These are phyloP conservation scores for Daldinia sp. DNA, from an alignment of 2,329 filamentous ascomycete genomes.

Conservation along the genomic window DNA sequence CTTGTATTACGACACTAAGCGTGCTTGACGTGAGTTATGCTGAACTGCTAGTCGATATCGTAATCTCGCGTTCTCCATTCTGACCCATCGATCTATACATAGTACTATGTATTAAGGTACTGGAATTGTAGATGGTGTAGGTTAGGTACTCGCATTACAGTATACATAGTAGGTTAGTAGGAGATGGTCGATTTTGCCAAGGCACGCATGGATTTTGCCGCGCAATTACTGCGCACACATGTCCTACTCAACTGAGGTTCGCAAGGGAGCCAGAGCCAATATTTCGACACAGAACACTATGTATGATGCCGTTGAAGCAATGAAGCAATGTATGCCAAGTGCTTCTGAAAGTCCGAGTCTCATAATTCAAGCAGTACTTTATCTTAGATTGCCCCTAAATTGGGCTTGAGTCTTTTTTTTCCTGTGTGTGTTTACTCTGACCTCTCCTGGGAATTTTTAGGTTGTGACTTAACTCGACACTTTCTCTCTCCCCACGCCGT, in stretches of 20 bases:
- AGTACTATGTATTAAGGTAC: constrained; percentile 2
- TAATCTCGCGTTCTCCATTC: constrained; percentile 9
- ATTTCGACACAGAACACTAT: constrained; percentile 18
- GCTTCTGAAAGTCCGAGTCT: constrained; percentile 28
- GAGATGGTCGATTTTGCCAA: constrained; percentile 24
- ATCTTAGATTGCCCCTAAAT: constrained; percentile 25
- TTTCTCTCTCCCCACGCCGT: constrained; percentile 5
- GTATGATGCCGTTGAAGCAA: constrained; percentile 18
- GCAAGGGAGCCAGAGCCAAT: constrained; percentile 17
- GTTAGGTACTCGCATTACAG: not conserved
- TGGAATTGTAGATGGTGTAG: constrained; percentile 3
- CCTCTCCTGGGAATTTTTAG: not conserved
- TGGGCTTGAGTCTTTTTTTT: not conserved
- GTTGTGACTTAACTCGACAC: not conserved
- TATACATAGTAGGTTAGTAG: not conserved
- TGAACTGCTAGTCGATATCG: constrained; percentile 7
- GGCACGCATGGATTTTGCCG: constrained; percentile 37
- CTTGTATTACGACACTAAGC: constrained; percentile 15
- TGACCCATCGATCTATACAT: constrained; percentile 9
- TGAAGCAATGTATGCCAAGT: constrained; percentile 33
- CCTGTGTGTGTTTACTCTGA: not conserved
- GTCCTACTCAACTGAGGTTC: constrained; percentile 26
- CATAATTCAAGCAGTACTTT: constrained; percentile 9
- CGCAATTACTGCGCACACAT: constrained; percentile 34
- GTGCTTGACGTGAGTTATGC: constrained; percentile 17